phyloP scores from a whole-genome alignment of 805 yeast genomes.

The Ogataea zsoltii region DNA sequence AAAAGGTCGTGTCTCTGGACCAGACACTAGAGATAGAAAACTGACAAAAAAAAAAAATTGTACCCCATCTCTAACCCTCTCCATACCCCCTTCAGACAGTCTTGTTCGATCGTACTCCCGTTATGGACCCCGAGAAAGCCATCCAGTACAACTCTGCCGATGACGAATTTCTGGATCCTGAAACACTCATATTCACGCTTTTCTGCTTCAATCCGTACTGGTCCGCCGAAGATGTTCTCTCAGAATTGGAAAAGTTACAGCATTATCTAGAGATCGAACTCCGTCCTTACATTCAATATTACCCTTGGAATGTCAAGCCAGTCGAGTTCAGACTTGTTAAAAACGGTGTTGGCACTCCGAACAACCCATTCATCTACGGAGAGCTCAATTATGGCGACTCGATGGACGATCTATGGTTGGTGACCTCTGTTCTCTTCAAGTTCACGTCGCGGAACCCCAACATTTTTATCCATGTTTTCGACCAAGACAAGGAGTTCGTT shows the following conservation, averaged over 20 bases:
- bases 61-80: too few relatives aligned
- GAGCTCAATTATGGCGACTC: conserved; percentile 45
- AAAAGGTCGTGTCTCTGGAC: too few relatives aligned
- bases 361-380: conserved; percentile 38
- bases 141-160: conserved; percentile 7
- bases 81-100: too few relatives aligned
- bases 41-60: too few relatives aligned
- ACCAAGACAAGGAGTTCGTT: conserved; percentile 58
- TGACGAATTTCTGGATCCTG: conserved; percentile 16
- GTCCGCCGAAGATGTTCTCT: conserved; percentile 18
- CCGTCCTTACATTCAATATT: conserved; percentile 38
- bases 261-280: conserved; percentile 28
- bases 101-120: too few relatives aligned
- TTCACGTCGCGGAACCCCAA: conserved; percentile 34
- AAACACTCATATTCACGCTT: conserved; percentile 29
- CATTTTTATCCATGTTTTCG: conserved; percentile 46
- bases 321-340: conserved; percentile 24
- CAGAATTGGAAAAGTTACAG: conserved; percentile 17
- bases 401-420: conserved; percentile 46
- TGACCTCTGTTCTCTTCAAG: conserved; percentile 41
- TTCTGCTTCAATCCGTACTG: conserved; percentile 34
- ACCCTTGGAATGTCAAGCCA: conserved; percentile 43
- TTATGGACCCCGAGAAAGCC: conserved; percentile 14
- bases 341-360: conserved; percentile 2
- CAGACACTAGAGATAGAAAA: too few relatives aligned